Conservation (phyloP, 768 basidiomycete species). For the Suillus fuscotomentosus region DNA sequence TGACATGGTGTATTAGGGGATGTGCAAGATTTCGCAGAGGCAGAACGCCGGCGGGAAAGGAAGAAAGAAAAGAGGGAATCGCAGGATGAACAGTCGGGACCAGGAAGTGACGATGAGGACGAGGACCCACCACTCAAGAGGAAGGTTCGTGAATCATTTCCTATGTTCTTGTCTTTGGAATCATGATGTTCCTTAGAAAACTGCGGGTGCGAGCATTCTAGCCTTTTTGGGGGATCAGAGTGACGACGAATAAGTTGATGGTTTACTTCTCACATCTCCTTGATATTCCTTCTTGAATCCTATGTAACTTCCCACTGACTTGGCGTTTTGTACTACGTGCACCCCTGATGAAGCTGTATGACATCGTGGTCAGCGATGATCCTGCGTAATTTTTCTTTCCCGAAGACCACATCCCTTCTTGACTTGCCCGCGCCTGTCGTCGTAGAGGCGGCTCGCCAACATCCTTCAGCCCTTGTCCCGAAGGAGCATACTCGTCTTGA, state of each 20-base stretch:
- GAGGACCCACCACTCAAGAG: conserved; percentile 34
- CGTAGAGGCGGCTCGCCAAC: too few species aligned
- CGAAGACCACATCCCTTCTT: too few species aligned
- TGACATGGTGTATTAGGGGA: conserved; percentile 51
- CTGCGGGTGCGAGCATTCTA: conserved; percentile 59
- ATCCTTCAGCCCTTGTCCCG: too few species aligned
- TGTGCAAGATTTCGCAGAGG: conserved; percentile 66
- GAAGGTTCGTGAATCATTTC: conserved; percentile 35
- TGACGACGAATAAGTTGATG: conserved; percentile 41
- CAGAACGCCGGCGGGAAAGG: conserved; percentile 33
- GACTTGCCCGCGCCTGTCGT: too few species aligned
- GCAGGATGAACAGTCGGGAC: conserved; percentile 25
- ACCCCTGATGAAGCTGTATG: neutral
- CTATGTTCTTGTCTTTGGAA: neutral
- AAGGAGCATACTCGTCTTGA: too few species aligned
- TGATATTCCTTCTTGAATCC: neutral
- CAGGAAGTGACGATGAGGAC: conserved; percentile 35
- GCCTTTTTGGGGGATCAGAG: conserved; percentile 75
- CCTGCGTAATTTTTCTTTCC: too few species aligned
- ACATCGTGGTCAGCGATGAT: too few species aligned
- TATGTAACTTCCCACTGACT: neutral
- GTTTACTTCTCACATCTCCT: neutral
- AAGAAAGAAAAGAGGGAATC: conserved; percentile 10
- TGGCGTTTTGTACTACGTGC: neutral
- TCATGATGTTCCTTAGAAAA: conserved; percentile 28